Conservation (phyloP, 2,329 filamentous ascomycete genomes). For the Clarireedia monteithiana region DNA sequence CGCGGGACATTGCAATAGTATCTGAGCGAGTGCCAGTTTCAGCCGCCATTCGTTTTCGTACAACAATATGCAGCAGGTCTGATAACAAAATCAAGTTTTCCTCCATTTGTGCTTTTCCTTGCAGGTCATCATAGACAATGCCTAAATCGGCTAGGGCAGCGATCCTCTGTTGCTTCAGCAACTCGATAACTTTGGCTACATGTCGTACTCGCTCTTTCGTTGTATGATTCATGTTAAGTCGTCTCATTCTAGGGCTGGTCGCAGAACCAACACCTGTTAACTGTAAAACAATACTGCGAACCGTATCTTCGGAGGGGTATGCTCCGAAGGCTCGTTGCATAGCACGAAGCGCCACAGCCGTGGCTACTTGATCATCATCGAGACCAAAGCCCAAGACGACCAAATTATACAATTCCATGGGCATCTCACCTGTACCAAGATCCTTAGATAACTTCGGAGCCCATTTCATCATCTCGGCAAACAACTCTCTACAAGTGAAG, state of each 20-base stretch:
- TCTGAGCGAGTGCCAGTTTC: not conserved
- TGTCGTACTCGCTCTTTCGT: conserved; percentile 37
- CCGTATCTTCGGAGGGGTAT: conserved; percentile 38
- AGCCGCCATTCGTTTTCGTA: conserved; percentile 1
- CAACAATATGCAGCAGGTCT: conserved; percentile 24
- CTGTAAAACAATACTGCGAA: conserved; percentile 40
- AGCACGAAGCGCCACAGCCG: conserved; percentile 40
- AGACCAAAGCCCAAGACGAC: conserved; percentile 44
- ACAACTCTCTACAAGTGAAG: conserved; percentile 28
- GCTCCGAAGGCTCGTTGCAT: conserved; percentile 36
- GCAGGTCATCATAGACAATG: conserved; percentile 22
- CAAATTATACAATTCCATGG: conserved; percentile 42
- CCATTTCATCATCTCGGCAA: conserved; percentile 37
- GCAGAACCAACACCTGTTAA: conserved; percentile 34
- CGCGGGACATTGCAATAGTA: conserved; percentile 6
- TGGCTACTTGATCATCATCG: conserved; percentile 39
- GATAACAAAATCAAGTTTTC: conserved; percentile 26
- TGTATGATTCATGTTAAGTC: conserved; percentile 30
- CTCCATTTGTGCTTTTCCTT: conserved; percentile 22
- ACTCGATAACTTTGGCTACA: conserved; percentile 36
- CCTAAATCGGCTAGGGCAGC: conserved; percentile 22
- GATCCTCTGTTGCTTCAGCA: conserved; percentile 30
- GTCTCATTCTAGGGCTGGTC: conserved; percentile 27
- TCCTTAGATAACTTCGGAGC: conserved; percentile 28
- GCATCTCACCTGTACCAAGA: conserved; percentile 31